These are phyloP conservation scores for Forsythia viridissima DNA, from an alignment of 257 asterid genomes.

Conservation along the genomic window DNA sequence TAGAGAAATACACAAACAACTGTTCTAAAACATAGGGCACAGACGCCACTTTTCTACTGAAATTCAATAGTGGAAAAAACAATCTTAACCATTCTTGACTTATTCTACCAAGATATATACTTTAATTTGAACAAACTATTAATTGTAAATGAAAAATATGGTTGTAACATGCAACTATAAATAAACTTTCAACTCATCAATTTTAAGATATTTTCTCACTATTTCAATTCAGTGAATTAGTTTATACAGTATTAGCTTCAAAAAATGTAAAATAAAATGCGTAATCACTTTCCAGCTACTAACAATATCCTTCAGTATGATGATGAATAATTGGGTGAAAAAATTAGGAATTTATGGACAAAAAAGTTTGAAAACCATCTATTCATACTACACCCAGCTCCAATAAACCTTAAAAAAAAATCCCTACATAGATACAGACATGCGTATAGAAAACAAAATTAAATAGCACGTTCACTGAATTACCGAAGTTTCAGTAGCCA, in stretches of 20 bases:
- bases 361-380: not conserved
- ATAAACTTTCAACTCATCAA: not conserved
- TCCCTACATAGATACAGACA: not conserved
- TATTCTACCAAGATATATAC: too few relatives aligned
- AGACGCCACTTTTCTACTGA: too few relatives aligned
- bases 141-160: too few relatives aligned
- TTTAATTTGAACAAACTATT: too few relatives aligned
- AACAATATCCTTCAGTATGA: not conserved
- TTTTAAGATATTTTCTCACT: not conserved
- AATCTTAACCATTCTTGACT: too few relatives aligned
- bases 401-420: slow-evolving; percentile 13
- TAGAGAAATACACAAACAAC: too few relatives aligned
- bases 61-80: too few relatives aligned
- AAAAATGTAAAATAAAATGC: not conserved
- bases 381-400: slow-evolving; percentile 9
- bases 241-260: not conserved
- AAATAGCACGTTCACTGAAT: not conserved
- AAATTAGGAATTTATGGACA: not conserved
- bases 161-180: not conserved
- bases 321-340: not conserved
- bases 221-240: not conserved
- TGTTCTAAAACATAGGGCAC: too few relatives aligned
- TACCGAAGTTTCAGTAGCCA: slow-evolving; percentile 27
- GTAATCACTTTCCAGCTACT: not conserved
- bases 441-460: not conserved